A percentile compares a stretch with the other conserved stretches of the same genome.
phyloP scores from a whole-genome alignment of 2,329 filamentous ascomycete genomes.

The Ascochyta lentis region DNA sequence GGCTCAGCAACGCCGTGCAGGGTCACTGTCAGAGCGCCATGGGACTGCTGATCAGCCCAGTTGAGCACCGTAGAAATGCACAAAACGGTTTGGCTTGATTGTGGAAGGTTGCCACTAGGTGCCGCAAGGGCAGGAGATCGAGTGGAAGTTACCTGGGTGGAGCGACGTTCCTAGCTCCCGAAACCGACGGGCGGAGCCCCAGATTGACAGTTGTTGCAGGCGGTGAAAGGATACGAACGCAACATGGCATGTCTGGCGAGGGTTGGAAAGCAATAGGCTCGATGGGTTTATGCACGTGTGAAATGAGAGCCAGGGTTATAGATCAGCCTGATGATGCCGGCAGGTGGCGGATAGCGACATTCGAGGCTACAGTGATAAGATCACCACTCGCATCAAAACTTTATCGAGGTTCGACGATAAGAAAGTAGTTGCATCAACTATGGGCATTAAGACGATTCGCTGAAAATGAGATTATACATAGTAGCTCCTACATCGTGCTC shows the following conservation, averaged over 20 bases:
- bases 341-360: background rate
- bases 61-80: conserved; percentile 3
- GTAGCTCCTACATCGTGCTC: conserved; percentile 18
- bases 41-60: conserved; percentile 16
- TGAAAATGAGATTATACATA: background rate
- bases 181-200: conserved; percentile 9
- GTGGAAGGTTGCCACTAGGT: conserved; percentile 3
- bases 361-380: background rate
- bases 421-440: background rate
- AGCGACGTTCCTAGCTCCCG: conserved; percentile 10
- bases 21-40: conserved; percentile 3
- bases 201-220: conserved; percentile 5
- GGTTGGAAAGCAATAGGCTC: background rate
- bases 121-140: conserved; percentile 5
- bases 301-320: background rate
- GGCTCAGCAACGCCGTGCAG: conserved; percentile 12
- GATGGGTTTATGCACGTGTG: conserved; percentile 1
- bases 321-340: conserved; percentile 1
- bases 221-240: background rate
- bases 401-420: background rate
- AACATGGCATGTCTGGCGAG: conserved; percentile 9
- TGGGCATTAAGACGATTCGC: background rate
- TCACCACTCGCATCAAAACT: background rate
- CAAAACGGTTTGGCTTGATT: conserved; percentile 3
- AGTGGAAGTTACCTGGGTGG: conserved; percentile 13